A percentile compares a stretch with the other conserved stretches of the same genome.
Conservation (phyloP, 345 rosid genomes). For the Murraya paniculata region DNA sequence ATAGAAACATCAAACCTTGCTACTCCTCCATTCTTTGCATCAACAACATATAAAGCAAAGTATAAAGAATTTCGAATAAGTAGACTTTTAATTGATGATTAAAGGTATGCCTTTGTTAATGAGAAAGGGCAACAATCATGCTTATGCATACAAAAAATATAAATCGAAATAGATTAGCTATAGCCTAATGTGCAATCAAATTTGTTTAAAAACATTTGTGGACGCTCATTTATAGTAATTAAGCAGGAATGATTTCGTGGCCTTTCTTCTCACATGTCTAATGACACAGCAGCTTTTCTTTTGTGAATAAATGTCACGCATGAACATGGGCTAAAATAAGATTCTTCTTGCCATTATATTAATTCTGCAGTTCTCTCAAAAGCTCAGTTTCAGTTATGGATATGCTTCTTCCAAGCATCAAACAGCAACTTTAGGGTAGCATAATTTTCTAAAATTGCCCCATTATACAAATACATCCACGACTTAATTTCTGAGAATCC, state of each 20-base stretch:
- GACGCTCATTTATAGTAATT: conserved; percentile 5
- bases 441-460: background rate
- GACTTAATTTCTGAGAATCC: too few relatives aligned
- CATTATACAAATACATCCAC: too few relatives aligned
- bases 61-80: background rate
- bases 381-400: background rate
- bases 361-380: background rate
- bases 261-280: conserved; percentile 30
- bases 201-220: conserved; percentile 16
- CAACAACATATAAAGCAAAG: too few relatives aligned
- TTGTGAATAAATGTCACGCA: conserved; percentile 30
- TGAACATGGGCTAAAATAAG: conserved; percentile 16
- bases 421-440: background rate
- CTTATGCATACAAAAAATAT: background rate
- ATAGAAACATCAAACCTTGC: too few relatives aligned
- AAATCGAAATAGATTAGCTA: conserved; percentile 7
- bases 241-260: conserved; percentile 21
- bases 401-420: background rate
- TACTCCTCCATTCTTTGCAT: too few relatives aligned
- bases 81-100: background rate
- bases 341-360: conserved; percentile 21
- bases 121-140: background rate
- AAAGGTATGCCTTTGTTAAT: background rate
- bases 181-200: conserved; percentile 15
- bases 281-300: conserved; percentile 25